Evolutionary conservation across 139 green algal genomes (phyloP).

Genomic region (Deuterostichococcus epilithicus): DNA sequence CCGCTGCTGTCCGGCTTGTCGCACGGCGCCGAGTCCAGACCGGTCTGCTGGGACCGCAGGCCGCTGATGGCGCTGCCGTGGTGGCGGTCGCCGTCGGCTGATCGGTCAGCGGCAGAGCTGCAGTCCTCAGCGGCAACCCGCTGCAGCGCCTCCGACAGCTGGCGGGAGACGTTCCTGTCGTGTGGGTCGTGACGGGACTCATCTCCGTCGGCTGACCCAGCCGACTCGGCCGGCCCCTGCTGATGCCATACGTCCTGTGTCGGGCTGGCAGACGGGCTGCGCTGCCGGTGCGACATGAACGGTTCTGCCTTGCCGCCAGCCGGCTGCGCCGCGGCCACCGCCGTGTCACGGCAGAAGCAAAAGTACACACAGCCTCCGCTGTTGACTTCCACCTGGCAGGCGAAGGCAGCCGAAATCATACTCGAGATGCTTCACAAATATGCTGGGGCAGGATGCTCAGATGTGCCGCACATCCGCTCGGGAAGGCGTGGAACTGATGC

Average conservation of each 20-base stretch:
- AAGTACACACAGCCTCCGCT: conserved; percentile 73
- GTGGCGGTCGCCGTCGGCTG: neutral
- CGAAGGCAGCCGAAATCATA: conserved; percentile 6
- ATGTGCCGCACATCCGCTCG: neutral
- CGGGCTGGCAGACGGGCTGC: no score
- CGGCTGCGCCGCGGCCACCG: no score
- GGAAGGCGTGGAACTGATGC: neutral
- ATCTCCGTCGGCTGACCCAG: no score
- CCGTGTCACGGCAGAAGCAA: conserved; percentile 49
- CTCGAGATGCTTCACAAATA: neutral
- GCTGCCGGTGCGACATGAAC: no score
- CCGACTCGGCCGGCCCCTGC: no score
- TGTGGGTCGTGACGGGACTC: no score
- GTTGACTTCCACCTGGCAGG: conserved; percentile 63
- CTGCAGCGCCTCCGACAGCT: neutral
- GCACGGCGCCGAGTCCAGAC: no score
- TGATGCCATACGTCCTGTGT: neutral
- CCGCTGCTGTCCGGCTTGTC: no score
- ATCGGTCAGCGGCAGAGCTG: neutral
- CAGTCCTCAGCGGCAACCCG: neutral
- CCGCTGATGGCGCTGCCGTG: conserved; percentile 4
- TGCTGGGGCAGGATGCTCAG: neutral
- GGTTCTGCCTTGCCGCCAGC: no score
- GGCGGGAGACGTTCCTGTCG: conserved; percentile 5
- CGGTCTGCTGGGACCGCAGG: no score